Conservation (phyloP, 2,329 filamentous ascomycete genomes). For the Colletotrichum sp. region DNA sequence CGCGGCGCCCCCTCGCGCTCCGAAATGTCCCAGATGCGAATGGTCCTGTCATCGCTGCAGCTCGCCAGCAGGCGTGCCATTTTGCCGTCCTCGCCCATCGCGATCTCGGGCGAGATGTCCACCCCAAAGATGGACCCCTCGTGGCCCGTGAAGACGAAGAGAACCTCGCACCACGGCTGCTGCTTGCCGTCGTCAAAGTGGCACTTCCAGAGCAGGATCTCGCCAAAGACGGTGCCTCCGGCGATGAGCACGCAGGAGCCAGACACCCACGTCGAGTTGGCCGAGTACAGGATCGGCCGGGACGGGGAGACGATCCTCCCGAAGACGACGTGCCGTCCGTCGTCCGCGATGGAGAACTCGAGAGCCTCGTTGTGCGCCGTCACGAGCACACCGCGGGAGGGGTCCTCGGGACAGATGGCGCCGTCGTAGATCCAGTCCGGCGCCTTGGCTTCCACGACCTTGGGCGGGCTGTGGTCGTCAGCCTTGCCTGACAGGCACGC, state of each 20-base stretch:
- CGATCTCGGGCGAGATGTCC: slow-evolving; percentile 69
- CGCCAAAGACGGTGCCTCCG: slow-evolving; percentile 92
- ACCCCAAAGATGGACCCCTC: slow-evolving; percentile 96
- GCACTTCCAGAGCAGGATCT: slow-evolving; percentile 89
- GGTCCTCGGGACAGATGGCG: slow-evolving; percentile 51
- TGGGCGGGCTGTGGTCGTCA: neutral
- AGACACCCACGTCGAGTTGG: slow-evolving; percentile 71
- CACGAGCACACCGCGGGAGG: slow-evolving; percentile 62
- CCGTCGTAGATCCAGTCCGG: slow-evolving; percentile 83
- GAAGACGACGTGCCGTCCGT: slow-evolving; percentile 40
- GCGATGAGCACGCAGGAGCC: slow-evolving; percentile 72
- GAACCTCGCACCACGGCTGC: slow-evolving; percentile 41
- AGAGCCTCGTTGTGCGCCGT: slow-evolving; percentile 89
- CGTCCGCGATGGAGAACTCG: slow-evolving; percentile 43
- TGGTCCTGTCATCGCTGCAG: slow-evolving; percentile 93
- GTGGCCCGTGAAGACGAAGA: slow-evolving; percentile 69
- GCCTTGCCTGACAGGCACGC: slow-evolving; percentile 29
- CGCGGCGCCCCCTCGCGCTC: slow-evolving; percentile 39
- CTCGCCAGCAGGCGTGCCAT: slow-evolving; percentile 75
- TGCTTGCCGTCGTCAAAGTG: slow-evolving; percentile 30
- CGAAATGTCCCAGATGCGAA: slow-evolving; percentile 86
- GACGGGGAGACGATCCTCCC: slow-evolving; percentile 66
- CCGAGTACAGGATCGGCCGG: slow-evolving; percentile 87
- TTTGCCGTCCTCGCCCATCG: slow-evolving; percentile 36
- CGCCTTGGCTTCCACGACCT: slow-evolving; percentile 46